These are phyloP conservation scores for Oleoguttula mirabilis DNA, from an alignment of 495 filamentous ascomycete genomes.

Conservation along the genomic window DNA sequence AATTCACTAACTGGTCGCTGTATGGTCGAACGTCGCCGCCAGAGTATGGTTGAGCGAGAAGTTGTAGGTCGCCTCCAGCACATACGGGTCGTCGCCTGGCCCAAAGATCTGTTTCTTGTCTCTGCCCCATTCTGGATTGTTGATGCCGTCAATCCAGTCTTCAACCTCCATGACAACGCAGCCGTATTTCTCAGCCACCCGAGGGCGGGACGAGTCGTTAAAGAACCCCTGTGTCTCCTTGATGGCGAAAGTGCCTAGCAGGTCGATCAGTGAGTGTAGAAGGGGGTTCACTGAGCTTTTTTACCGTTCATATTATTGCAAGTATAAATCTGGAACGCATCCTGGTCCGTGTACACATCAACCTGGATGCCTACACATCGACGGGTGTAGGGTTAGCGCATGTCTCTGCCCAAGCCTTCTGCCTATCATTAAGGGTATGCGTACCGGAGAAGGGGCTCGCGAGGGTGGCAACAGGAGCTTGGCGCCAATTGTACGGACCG, in stretches of 20 bases:
- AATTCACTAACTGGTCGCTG: too few relatives aligned
- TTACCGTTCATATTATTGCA: slow-evolving; percentile 58
- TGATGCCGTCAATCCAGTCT: slow-evolving; percentile 32
- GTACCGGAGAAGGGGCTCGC: slow-evolving; percentile 52
- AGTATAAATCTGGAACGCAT: slow-evolving; percentile 64
- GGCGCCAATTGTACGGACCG: slow-evolving; percentile 40
- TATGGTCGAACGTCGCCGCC: not conserved
- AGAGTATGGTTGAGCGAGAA: slow-evolving; percentile 25
- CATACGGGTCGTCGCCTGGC: slow-evolving; percentile 26
- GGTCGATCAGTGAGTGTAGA: not conserved
- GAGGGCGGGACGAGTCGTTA: slow-evolving; percentile 19
- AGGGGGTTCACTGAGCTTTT: not conserved
- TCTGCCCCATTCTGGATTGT: slow-evolving; percentile 30
- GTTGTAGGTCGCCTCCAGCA: slow-evolving; percentile 26
- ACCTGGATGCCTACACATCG: slow-evolving; percentile 57
- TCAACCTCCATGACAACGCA: slow-evolving; percentile 44
- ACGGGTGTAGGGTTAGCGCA: too few relatives aligned
- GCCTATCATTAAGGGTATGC: too few relatives aligned
- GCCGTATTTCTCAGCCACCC: slow-evolving; percentile 42
- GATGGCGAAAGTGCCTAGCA: slow-evolving; percentile 25
- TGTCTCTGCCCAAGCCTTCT: too few relatives aligned
- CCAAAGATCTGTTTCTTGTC: slow-evolving; percentile 28
- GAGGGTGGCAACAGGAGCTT: slow-evolving; percentile 49
- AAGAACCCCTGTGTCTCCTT: slow-evolving; percentile 30
- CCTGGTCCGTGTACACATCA: slow-evolving; percentile 63